Conservation (phyloP, 805 yeast genomes). For the Komagataella populi region DNA sequence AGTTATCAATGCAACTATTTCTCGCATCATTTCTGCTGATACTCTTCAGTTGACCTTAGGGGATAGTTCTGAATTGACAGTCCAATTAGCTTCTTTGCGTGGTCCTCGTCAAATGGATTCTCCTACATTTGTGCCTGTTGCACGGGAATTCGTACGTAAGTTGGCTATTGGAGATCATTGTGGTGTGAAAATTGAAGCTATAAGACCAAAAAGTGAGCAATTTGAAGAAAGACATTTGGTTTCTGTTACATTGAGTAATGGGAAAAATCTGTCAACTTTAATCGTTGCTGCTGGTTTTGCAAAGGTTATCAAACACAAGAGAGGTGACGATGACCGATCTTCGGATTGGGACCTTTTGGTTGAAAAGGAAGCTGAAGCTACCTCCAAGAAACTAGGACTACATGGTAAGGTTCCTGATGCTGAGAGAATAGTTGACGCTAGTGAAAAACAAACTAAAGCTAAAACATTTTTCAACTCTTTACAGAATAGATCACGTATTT, state of each 20-base stretch:
- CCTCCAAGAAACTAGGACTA: slow-evolving; percentile 41
- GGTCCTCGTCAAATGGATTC: slow-evolving; percentile 59
- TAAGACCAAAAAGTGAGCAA: slow-evolving; percentile 45
- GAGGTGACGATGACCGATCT: slow-evolving; percentile 59
- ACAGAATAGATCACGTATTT: slow-evolving; percentile 46
- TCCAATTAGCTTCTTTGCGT: slow-evolving; percentile 64
- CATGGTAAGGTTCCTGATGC: slow-evolving; percentile 44
- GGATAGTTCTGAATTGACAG: slow-evolving; percentile 41
- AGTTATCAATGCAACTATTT: slow-evolving; percentile 37
- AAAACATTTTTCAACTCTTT: slow-evolving; percentile 61
- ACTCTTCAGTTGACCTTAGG: slow-evolving; percentile 41
- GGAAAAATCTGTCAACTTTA: slow-evolving; percentile 44
- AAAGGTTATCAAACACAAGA: slow-evolving; percentile 64
- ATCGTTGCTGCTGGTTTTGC: slow-evolving; percentile 60
- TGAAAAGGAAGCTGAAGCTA: slow-evolving; percentile 55
- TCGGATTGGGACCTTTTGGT: slow-evolving; percentile 65
- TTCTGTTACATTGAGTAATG: slow-evolving; percentile 35
- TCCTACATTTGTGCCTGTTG: slow-evolving; percentile 44
- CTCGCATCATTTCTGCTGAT: slow-evolving; percentile 56
- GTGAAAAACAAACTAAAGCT: slow-evolving; percentile 61
- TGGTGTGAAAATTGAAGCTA: slow-evolving; percentile 46
- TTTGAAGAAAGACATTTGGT: slow-evolving; percentile 58
- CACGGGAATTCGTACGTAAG: slow-evolving; percentile 65
- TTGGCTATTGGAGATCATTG: slow-evolving; percentile 60
- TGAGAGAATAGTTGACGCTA: slow-evolving; percentile 63